Percentiles rank a stretch among this genome's conserved stretches.
Evolutionary conservation across 1,284 basidiomycete species (phyloP).

Genomic region (Cryptococcus sp.): DNA sequence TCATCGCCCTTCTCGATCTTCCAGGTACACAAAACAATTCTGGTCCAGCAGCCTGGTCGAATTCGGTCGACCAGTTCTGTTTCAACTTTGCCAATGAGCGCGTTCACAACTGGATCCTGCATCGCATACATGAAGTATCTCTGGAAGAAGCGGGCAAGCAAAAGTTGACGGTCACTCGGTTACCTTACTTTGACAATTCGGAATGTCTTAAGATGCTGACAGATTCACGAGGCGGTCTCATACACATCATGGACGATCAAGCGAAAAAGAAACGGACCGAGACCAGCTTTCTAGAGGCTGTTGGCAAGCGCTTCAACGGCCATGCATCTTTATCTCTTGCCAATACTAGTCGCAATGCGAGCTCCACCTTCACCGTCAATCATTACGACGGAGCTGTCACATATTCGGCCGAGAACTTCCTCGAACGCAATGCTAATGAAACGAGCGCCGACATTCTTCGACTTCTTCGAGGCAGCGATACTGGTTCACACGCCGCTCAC

Average conservation of each 20-base stretch:
- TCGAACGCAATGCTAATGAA: constrained; percentile 84
- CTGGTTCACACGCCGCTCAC: constrained; percentile 21
- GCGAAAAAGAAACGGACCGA: constrained; percentile 89
- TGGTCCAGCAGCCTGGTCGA: constrained; percentile 63
- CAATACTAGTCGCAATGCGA: constrained; percentile 70
- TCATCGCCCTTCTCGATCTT: constrained; percentile 93
- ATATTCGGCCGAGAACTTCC: constrained; percentile 85
- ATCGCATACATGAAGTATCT: constrained; percentile 68
- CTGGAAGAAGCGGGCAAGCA: constrained; percentile 80
- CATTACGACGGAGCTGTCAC: constrained; percentile 90
- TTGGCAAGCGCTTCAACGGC: constrained; percentile 90
- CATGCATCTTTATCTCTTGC: constrained; percentile 87
- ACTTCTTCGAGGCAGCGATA: constrained; percentile 67
- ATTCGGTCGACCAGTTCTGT: constrained; percentile 94
- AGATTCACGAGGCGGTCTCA: constrained; percentile 83
- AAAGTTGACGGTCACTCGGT: constrained; percentile 65
- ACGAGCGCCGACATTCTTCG: constrained; percentile 92
- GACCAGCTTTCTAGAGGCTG: constrained; percentile 90
- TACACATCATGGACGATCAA: constrained; percentile 98
- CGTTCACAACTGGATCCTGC: constrained; percentile 80
- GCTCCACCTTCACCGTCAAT: constrained; percentile 84
- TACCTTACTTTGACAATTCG: constrained; percentile 84
- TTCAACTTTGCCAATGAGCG: constrained; percentile 95
- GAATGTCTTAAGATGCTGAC: constrained; percentile 86
- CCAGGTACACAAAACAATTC: constrained; percentile 91